Percentiles rank a stretch among this genome's conserved stretches.
Evolutionary conservation across 2,329 filamentous ascomycete species (phyloP).

Genomic region (Pseudocercospora ulei): DNA sequence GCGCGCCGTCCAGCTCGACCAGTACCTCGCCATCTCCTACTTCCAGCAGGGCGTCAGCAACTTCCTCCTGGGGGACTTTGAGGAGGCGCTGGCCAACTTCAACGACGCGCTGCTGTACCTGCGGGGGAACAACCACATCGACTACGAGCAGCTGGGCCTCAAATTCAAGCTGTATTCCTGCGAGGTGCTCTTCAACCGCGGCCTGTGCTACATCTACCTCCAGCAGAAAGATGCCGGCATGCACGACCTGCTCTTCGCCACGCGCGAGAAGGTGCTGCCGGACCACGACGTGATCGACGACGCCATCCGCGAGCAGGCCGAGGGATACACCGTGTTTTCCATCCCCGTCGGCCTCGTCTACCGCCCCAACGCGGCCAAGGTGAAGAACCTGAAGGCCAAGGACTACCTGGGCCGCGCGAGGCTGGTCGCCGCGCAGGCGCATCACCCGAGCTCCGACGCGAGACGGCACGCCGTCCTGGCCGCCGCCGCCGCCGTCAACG

Average conservation of each 20-base stretch:
- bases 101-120: slow-evolving; percentile 94
- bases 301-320: slow-evolving; percentile 83
- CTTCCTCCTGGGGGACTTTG: slow-evolving; percentile 91
- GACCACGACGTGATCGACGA: slow-evolving; percentile 98
- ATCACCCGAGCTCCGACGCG: slow-evolving; percentile 24
- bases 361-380: slow-evolving; percentile 91
- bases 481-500: slow-evolving; percentile 56
- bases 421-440: slow-evolving; percentile 59
- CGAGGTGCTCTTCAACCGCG: slow-evolving; percentile 94
- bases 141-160: slow-evolving; percentile 90
- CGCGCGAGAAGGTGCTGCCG: slow-evolving; percentile 90
- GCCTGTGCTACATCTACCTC: slow-evolving; percentile 93
- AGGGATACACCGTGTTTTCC: slow-evolving; percentile 98
- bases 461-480: slow-evolving; percentile 31
- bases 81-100: slow-evolving; percentile 95
- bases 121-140: slow-evolving; percentile 91
- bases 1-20: slow-evolving; percentile 76
- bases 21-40: slow-evolving; percentile 93
- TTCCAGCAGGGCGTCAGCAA: slow-evolving; percentile 98
- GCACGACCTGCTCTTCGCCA: slow-evolving; percentile 80
- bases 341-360: slow-evolving; percentile 95
- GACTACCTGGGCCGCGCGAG: slow-evolving; percentile 96
- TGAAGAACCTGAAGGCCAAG: slow-evolving; percentile 95
- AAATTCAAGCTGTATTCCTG: slow-evolving; percentile 96
- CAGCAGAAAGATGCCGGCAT: slow-evolving; percentile 84